Base-by-base conservation (phyloP, 495 filamentous ascomycete genomes). In the Daldinia childiae region DNA sequence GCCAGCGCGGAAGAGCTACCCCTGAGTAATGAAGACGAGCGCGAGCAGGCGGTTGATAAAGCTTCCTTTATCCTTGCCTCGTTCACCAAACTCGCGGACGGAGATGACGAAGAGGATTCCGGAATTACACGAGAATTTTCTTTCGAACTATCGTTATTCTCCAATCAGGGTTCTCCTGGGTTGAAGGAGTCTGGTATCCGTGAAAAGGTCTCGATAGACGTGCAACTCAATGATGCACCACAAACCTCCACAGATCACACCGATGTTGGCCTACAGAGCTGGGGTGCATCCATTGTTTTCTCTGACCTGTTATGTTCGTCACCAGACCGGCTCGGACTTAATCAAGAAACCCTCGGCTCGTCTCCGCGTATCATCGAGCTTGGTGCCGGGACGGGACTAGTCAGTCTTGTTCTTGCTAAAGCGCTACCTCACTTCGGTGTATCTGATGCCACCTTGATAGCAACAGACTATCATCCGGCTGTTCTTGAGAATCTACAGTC, bases 381-480 rank as follows among this genome's bases (percentile, higher is more conserved):
- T 1, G 90, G 90, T 14, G 84, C 90, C 2, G 90, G 90, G 3
- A 93, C 90, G 5, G 90, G 90, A 0, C 84, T 93, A 15, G 86
- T 90, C 1, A 90, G 90, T 12, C 79, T 93, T 7, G 84, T 74
- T 0, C 72, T 82, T 0, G 76, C 66, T 79, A 72, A 72, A 36
- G 72, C 78, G 8, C 61, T 82, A 32, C 72, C 74, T 21, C 72
- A 51, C 15, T 50, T 74, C 9, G 66, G 61, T 55, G 38, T 76
- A n/a, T 26, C 39, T 17, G 43, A 62, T 17, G 45, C 77, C 17
- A 57, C 64, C 0, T 62, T 82, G 15, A 75, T 82, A 9, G 80
- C 80, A 19, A 82, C 80, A 9, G 80, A 82, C 38, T 79, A 81
- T 48, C 80, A 81, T 68, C 75, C 80, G 0, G 65, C 74, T 7